Base-by-base conservation (phyloP, 2,329 filamentous ascomycete genomes). In the Chaetothyriales sp. region DNA sequence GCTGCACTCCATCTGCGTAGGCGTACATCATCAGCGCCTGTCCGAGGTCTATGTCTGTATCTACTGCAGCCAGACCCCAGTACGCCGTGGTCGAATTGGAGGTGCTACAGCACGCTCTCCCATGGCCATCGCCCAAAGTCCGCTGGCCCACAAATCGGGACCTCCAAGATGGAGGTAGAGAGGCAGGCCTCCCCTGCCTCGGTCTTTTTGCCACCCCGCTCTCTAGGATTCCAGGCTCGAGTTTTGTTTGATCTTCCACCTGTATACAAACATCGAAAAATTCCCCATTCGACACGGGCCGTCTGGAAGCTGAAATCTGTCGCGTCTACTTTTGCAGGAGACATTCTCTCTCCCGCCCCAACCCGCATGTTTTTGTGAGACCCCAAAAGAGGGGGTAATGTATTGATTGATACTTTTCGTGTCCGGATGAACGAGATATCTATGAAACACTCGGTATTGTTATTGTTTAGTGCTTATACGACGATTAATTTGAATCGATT, bases 1-100 rank as follows among this genome's bases (percentile, higher is more conserved):
- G 75, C 67, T 79, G 28, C 80, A 83, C 60, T 74, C 75, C 29
- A 69, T 70, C 51, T 83, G 80, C 58, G 70, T 81, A 19, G 77
- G 78, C 1, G 63, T 81, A 15, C 71, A 74, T 51, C 64, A 68
- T 18, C 68, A 70, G 40, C 71, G 70, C 50, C 64, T 75, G 19
- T 65, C 70, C 8, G 69, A 71, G 1, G 65, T 73, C 28, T 77
- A 76, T 57, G 69, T 76, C 10, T 78, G 75, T 61, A 64, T 72
- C 43, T 74, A 74, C 54, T 78, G 75, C 59, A 70, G 69, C 4
- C 60, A 64, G 20, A 72, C 70, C 1, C 70, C 70, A 1, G 64
- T 68, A 29, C 63, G 67, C 20, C 61, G 63, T 20, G 66, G 68
- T 18, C 67, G 67, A 28, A 51, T 63, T 7, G 64, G 66, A 22